phyloP scores from a whole-genome alignment of 2,329 filamentous ascomycete species.

The Venturia effusa region DNA sequence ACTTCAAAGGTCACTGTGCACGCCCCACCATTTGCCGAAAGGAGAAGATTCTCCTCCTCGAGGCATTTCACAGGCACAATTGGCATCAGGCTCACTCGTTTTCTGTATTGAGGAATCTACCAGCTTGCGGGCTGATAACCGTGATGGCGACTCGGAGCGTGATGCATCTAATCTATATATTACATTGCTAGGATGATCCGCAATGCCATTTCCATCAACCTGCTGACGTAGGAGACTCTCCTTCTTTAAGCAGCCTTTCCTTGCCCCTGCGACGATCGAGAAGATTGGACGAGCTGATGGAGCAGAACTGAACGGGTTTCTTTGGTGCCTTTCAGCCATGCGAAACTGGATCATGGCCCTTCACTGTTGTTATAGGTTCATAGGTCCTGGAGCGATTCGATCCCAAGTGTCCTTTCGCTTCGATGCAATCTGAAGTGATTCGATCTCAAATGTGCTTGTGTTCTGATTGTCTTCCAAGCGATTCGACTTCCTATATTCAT shows the following conservation, averaged over 20 bases:
- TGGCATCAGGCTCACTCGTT: background rate
- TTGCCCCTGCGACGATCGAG: background rate
- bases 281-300: no score
- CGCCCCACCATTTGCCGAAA: background rate
- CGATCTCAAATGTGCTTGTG: background rate
- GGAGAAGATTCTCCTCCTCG: background rate
- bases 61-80: background rate
- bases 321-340: no score
- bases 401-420: background rate
- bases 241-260: background rate
- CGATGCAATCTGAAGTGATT: background rate
- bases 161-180: background rate
- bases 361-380: no score
- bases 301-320: no score
- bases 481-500: background rate
- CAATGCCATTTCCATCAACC: background rate
- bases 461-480: no score
- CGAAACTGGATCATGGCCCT: no score
- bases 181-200: background rate
- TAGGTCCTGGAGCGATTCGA: background rate
- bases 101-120: background rate
- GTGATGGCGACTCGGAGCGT: background rate
- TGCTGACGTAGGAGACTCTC: background rate
- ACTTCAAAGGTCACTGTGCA: background rate
- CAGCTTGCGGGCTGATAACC: background rate